phyloP scores from a whole-genome alignment of 352 stramenopile species.

The Sclerospora graminicola region DNA sequence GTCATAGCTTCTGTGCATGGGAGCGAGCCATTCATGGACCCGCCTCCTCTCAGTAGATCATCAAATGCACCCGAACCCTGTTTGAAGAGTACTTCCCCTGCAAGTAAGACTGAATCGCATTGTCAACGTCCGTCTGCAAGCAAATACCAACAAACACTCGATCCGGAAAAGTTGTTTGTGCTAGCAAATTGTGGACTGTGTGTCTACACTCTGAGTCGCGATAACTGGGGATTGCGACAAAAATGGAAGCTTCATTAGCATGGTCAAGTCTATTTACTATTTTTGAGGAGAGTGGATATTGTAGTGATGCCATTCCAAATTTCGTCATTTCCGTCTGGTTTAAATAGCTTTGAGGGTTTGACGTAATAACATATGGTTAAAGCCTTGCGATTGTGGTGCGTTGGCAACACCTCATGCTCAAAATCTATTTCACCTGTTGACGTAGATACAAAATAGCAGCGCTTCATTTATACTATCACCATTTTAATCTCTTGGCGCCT shows the following conservation, averaged over 20 bases:
- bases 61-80: constrained; percentile 33
- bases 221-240: constrained; percentile 91
- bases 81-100: constrained; percentile 18
- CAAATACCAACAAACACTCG: constrained; percentile 84
- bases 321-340: not conserved
- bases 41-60: constrained; percentile 72
- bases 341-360: constrained; percentile 4
- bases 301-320: not conserved
- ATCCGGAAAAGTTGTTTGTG: constrained; percentile 37
- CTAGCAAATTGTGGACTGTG: constrained; percentile 66
- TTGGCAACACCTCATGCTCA: constrained; percentile 86
- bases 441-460: constrained; percentile 34
- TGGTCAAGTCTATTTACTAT: not conserved
- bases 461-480: constrained; percentile 14
- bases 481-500: constrained; percentile 26
- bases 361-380: constrained; percentile 94
- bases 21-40: constrained; percentile 86
- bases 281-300: not conserved
- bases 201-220: constrained; percentile 84
- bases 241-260: constrained; percentile 55
- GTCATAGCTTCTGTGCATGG: constrained; percentile 68
- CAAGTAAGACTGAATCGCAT: constrained; percentile 32
- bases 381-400: constrained; percentile 73
- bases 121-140: constrained; percentile 62
- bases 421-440: constrained; percentile 52